Conservation (phyloP, 1,284 basidiomycete genomes). For the Meripilus lineatus region DNA sequence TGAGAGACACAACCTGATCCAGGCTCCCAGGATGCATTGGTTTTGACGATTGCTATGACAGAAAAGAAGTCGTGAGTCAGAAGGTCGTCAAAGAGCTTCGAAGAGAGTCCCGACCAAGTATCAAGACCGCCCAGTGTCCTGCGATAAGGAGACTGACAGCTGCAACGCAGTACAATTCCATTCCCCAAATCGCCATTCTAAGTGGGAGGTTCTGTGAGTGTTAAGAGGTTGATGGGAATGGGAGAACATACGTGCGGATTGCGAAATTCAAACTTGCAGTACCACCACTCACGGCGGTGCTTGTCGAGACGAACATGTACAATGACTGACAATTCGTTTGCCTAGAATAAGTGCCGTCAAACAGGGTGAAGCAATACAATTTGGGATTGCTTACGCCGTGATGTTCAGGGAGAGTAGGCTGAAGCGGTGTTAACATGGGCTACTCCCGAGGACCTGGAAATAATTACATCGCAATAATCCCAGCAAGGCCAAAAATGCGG, state of each 20-base stretch:
- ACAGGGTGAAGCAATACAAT: too few relatives aligned
- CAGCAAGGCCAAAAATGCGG: constrained; percentile 62
- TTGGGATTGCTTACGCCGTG: constrained; percentile 33
- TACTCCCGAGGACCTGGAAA: not conserved
- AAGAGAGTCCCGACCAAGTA: too few relatives aligned
- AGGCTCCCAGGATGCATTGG: too few relatives aligned
- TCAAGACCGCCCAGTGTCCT: constrained; percentile 67
- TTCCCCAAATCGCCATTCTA: constrained; percentile 2
- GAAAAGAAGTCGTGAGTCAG: too few relatives aligned
- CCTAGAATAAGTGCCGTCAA: constrained; percentile 26
- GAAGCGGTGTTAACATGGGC: constrained; percentile 25
- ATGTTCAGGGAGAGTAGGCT: constrained; percentile 54
- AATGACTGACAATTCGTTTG: constrained; percentile 60
- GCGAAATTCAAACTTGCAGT: constrained; percentile 78
- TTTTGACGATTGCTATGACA: too few relatives aligned
- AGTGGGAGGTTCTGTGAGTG: too few relatives aligned
- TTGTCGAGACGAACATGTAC: constrained; percentile 72
- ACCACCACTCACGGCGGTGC: constrained; percentile 59
- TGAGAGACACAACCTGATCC: too few relatives aligned
- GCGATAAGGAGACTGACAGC: constrained; percentile 53
- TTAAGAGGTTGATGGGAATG: too few relatives aligned
- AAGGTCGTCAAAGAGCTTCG: too few relatives aligned
- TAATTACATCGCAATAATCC: constrained; percentile 61
- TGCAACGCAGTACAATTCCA: not conserved
- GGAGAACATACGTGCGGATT: constrained; percentile 55